These are phyloP conservation scores for Pelagophyceae sp. DNA, from an alignment of 352 stramenopile species.

Conservation along the genomic window DNA sequence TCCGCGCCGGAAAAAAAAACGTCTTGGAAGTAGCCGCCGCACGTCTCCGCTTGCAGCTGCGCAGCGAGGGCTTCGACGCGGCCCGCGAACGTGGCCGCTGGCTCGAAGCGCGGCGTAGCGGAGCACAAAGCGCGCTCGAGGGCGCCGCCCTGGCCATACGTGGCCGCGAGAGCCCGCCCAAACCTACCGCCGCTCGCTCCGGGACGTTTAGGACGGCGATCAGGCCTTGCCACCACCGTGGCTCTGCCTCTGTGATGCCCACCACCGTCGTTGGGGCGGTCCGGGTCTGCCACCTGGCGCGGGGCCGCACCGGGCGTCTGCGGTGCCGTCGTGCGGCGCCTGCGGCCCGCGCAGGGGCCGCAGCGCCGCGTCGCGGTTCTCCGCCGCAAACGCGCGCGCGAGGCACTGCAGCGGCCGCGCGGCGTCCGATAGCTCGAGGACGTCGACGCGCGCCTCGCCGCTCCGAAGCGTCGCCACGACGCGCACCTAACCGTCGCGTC, in stretches of 20 bases:
- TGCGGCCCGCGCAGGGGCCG: too few species aligned
- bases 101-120: not conserved
- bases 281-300: too few species aligned
- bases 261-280: too few species aligned
- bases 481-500: too few species aligned
- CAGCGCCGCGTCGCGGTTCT: not conserved
- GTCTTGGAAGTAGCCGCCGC: not conserved
- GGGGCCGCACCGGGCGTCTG: too few species aligned
- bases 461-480: too few species aligned
- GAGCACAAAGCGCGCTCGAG: not conserved
- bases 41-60: not conserved
- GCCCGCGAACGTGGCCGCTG: not conserved
- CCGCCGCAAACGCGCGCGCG: not conserved
- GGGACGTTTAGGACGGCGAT: too few species aligned
- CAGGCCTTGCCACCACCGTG: too few species aligned
- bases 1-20: not conserved
- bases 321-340: too few species aligned
- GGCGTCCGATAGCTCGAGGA: not conserved
- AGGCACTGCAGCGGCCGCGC: not conserved
- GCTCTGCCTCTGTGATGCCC: too few species aligned
- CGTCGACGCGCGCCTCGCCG: too few species aligned
- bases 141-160: not conserved
- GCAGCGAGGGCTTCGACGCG: not conserved
- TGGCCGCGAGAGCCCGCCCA: not conserved
- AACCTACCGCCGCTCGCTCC: too few species aligned